These are phyloP conservation scores for Sparassis latifolia DNA, from an alignment of 1,284 basidiomycete genomes.

Conservation along the genomic window DNA sequence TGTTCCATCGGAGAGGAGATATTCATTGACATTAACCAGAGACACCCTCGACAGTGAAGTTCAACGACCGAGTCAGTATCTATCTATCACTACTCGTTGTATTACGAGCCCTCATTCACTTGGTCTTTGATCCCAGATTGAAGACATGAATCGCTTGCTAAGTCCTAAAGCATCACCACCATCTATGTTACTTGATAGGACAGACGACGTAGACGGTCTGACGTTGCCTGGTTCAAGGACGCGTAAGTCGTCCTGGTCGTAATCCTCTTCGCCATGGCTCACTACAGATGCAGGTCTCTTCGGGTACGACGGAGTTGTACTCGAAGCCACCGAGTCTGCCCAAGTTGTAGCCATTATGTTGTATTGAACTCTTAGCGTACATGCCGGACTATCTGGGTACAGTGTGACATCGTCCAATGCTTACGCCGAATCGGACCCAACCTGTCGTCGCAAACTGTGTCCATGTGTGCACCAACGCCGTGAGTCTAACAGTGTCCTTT, in stretches of 20 bases:
- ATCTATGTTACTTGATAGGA: constrained; percentile 82
- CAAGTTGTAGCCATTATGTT: constrained; percentile 70
- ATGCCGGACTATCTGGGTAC: background rate
- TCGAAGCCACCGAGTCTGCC: constrained; percentile 74
- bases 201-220: constrained; percentile 72
- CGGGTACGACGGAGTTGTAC: constrained; percentile 77
- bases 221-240: constrained; percentile 67
- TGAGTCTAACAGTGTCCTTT: too few species aligned
- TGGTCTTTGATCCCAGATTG: background rate
- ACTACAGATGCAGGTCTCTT: constrained; percentile 44
- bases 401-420: background rate
- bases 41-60: constrained; percentile 58
- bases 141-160: constrained; percentile 62
- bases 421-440: too few species aligned
- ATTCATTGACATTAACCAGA: constrained; percentile 33
- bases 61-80: constrained; percentile 51
- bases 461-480: too few species aligned
- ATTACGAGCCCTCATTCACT: background rate
- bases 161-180: constrained; percentile 62
- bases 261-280: background rate
- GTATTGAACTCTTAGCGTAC: constrained; percentile 36
- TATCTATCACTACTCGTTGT: background rate
- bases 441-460: too few species aligned
- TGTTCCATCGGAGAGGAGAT: constrained; percentile 7
- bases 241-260: constrained; percentile 38